Evolutionary conservation across 1,139 yeast genomes (phyloP), one percentile per base, ranked within the genome.

Genomic region (Yamadazyma trypodendri): DNA sequence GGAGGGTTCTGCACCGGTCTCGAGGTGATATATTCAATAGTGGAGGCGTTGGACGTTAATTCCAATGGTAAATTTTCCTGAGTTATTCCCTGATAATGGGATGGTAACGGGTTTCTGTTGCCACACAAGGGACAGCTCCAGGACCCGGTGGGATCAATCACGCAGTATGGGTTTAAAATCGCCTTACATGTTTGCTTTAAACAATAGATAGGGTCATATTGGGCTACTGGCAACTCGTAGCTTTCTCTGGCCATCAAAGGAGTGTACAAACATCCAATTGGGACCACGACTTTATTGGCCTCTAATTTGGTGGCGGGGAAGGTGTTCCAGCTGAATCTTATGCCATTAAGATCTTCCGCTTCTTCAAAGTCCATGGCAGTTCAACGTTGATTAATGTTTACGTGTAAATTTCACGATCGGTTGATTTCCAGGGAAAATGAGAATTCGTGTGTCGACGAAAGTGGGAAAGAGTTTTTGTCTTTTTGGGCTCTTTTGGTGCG

Each of bases 61-160:
- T 94, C 98, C 48, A 86, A 71, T 28, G 98, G 98, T 56, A 90
- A 74, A 52, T 84, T 83, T 28, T 86, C 94, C 45, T 81, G 86
- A 27, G 88, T 75, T 54, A 90, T 79, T 38, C 86, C 92, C 49
- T 85, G 84, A 64, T 92, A 92, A 58, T 88, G 96, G 23, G 85
- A 76, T 6, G 98, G 98, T 48, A 94, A 73, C 43, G 86, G 92
- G 63, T 87, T 89, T 63, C 97, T 77, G 38, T 79, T 68, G 41
- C 77, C 69, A 76, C 99, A 92, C 52, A 84, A 77, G 24, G 88
- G 95, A 70, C 99, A 92, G 40, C 81, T 74, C 98, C 98, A 92
- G 37, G 84, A 72, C 38, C 86, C 86, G 27, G 87, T 76, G 39
- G 89, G 77, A 56, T 94, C 98, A 46, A 92, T 76, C 44, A 81